Evolutionary conservation across 2,329 filamentous ascomycete genomes (phyloP).

Genomic region (Elsinoe batatas): DNA sequence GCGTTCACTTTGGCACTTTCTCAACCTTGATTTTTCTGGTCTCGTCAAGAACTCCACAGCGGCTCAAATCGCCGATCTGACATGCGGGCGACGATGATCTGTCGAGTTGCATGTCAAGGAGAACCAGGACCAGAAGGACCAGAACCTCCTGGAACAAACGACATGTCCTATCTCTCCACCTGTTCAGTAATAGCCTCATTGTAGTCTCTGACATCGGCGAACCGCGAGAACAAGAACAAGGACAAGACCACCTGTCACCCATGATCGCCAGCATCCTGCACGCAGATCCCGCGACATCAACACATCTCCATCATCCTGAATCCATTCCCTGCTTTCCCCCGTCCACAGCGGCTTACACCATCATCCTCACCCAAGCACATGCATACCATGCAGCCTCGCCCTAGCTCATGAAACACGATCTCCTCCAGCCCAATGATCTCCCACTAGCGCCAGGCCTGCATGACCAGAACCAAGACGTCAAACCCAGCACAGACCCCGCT

Average conservation of each 20-base stretch:
- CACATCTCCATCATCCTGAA: too few species aligned
- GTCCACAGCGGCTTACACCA: too few species aligned
- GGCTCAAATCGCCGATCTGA: constrained; percentile 8
- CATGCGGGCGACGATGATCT: neutral
- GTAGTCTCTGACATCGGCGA: neutral
- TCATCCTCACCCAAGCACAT: too few species aligned
- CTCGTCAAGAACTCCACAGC: constrained; percentile 2
- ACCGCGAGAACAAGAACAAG: neutral
- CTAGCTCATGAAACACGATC: too few species aligned
- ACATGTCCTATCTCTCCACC: neutral
- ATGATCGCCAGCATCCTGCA: neutral
- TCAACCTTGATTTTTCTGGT: neutral
- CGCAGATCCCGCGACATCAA: neutral
- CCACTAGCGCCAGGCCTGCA: too few species aligned
- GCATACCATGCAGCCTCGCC: too few species aligned
- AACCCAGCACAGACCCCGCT: too few species aligned
- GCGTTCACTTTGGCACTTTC: neutral
- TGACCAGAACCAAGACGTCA: too few species aligned
- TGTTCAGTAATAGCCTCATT: neutral
- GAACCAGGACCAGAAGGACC: neutral
- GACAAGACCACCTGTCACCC: neutral
- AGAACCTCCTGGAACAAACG: neutral
- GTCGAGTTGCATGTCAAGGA: neutral
- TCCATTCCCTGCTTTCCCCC: too few species aligned
- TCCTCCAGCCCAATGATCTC: too few species aligned